Evolutionary conservation across 345 rosid genomes (phyloP).

Genomic region (Turnera subulata): DNA sequence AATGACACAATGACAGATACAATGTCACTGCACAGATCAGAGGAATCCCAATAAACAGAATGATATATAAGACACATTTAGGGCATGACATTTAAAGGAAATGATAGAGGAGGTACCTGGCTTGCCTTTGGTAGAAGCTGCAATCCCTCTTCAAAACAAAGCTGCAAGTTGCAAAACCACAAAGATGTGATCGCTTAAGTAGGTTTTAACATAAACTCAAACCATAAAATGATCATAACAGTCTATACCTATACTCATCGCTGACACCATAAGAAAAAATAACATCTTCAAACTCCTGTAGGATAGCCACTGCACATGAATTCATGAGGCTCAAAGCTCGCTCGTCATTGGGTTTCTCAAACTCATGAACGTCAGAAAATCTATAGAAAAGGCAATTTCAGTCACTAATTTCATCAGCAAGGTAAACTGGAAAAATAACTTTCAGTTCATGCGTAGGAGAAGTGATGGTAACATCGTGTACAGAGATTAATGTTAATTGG

Average conservation of each 20-base stretch:
- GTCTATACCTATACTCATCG: constrained; percentile 92
- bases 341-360: constrained; percentile 88
- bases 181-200: constrained; percentile 12
- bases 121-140: constrained; percentile 49
- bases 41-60: constrained; percentile 3
- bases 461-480: neutral
- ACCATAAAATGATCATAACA: no score
- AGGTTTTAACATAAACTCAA: no score
- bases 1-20: constrained; percentile 62
- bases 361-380: constrained; percentile 76
- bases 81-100: neutral
- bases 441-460: constrained; percentile 1
- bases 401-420: constrained; percentile 21
- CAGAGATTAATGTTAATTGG: no score
- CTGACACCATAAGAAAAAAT: constrained; percentile 78
- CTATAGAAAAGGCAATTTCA: constrained; percentile 38
- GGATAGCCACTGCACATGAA: constrained; percentile 70
- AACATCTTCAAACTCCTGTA: constrained; percentile 67
- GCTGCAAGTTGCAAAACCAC: constrained; percentile 37
- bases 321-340: constrained; percentile 89
- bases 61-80: neutral
- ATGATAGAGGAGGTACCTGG: constrained; percentile 39
- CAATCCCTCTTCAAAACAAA: constrained; percentile 69
- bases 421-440: constrained; percentile 13
- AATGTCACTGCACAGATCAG: constrained; percentile 43